Evolutionary conservation across 768 basidiomycete species (phyloP).

Genomic region (Leccinum subtestaceum): DNA sequence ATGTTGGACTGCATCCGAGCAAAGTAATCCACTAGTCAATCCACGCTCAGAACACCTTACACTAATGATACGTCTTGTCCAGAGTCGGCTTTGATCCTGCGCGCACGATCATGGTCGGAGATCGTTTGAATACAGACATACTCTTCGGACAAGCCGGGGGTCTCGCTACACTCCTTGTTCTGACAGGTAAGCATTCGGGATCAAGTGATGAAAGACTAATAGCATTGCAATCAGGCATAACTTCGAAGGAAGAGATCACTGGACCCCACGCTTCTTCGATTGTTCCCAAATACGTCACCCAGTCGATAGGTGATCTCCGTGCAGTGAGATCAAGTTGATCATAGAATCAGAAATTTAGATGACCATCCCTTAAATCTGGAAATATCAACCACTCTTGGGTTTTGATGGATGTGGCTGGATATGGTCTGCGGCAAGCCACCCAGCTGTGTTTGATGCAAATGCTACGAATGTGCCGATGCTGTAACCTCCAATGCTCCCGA

Average conservation of each 20-base stretch:
- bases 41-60: not conserved
- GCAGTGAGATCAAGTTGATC: constrained; percentile 26
- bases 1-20: constrained; percentile 94
- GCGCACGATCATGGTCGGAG: constrained; percentile 92
- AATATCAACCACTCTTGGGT: constrained; percentile 21
- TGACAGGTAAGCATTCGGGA: constrained; percentile 63
- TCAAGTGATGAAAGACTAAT: not conserved
- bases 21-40: constrained; percentile 42
- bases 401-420: constrained; percentile 24
- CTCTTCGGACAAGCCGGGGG: constrained; percentile 87
- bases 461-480: constrained; percentile 56
- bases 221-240: constrained; percentile 56
- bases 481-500: constrained; percentile 69
- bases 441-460: constrained; percentile 42
- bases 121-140: constrained; percentile 95
- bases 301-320: constrained; percentile 79
- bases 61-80: constrained; percentile 9
- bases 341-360: constrained; percentile 13
- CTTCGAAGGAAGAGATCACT: constrained; percentile 67
- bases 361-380: not conserved
- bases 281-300: constrained; percentile 78
- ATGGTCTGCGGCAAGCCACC: constrained; percentile 41
- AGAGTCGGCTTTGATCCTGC: constrained; percentile 86
- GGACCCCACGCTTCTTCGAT: constrained; percentile 67
- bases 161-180: constrained; percentile 81